Evolutionary conservation across 2,329 filamentous ascomycete genomes (phyloP).

Genomic region (Colletotrichum nymphaeae): DNA sequence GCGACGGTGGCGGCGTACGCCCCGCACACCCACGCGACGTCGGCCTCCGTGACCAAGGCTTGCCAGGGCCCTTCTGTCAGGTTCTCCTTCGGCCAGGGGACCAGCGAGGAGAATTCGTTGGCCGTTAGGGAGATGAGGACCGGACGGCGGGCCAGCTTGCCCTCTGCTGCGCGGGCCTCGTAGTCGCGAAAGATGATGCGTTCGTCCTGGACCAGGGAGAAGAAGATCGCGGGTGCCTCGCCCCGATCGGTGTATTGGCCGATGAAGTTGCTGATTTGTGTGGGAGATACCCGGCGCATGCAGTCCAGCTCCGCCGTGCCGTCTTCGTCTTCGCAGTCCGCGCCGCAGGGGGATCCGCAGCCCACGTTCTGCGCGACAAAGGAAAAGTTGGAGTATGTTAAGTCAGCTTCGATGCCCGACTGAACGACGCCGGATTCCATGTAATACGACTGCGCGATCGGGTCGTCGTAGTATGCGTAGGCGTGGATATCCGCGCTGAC

Average conservation of each 20-base stretch:
- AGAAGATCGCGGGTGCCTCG: constrained; percentile 39
- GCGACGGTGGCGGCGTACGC: constrained; percentile 41
- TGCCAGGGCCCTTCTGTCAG: constrained; percentile 43
- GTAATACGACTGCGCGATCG: constrained; percentile 55
- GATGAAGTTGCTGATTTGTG: constrained; percentile 46
- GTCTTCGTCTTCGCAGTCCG: constrained; percentile 13
- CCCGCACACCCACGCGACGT: constrained; percentile 43
- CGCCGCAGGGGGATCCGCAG: constrained; percentile 42
- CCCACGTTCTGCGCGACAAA: constrained; percentile 48
- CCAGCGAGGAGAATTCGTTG: constrained; percentile 46
- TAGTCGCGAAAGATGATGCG: constrained; percentile 46
- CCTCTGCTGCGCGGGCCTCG: constrained; percentile 39
- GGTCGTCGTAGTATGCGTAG: constrained; percentile 58
- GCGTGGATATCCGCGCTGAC: constrained; percentile 53
- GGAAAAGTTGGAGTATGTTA: constrained; percentile 46
- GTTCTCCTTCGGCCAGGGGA: constrained; percentile 42
- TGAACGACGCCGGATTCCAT: constrained; percentile 53
- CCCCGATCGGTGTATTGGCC: constrained; percentile 42
- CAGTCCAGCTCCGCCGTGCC: constrained; percentile 46
- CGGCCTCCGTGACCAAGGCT: constrained; percentile 24
- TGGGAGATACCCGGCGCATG: constrained; percentile 48
- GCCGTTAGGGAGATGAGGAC: constrained; percentile 46
- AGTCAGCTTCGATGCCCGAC: constrained; percentile 42
- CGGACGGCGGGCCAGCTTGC: constrained; percentile 42
- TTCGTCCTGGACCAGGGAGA: constrained; percentile 44